These are phyloP conservation scores for Myriosclerotinia duriaeana DNA, from an alignment of 2,329 filamentous ascomycete species.

Conservation along the genomic window DNA sequence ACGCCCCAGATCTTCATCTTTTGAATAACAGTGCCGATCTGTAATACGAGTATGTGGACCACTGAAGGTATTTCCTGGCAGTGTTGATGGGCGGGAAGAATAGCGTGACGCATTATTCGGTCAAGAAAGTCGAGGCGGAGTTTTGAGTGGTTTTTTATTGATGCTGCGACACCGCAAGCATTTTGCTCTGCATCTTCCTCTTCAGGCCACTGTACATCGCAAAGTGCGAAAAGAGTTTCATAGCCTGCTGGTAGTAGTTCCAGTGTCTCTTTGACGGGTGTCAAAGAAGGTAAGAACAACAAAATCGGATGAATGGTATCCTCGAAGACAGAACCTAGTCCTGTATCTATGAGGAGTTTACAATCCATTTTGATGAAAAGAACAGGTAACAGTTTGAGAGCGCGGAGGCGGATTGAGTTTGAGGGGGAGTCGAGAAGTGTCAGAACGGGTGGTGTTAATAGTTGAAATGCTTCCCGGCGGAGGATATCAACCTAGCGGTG, in stretches of 20 bases:
- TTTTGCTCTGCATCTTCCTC: constrained; percentile 17
- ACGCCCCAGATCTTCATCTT: constrained; percentile 61
- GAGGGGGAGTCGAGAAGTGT: constrained; percentile 64
- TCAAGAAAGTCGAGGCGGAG: constrained; percentile 49
- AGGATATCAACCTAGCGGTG: not conserved
- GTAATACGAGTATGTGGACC: constrained; percentile 54
- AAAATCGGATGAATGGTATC: constrained; percentile 70
- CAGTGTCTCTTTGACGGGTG: constrained; percentile 68
- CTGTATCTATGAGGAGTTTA: constrained; percentile 57
- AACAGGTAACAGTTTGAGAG: constrained; percentile 52
- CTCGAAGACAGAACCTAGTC: constrained; percentile 66
- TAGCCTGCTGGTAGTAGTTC: constrained; percentile 65
- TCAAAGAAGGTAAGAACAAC: constrained; percentile 74
- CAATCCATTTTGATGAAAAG: constrained; percentile 58
- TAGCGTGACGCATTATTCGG: constrained; percentile 55
- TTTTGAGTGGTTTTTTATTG: not conserved
- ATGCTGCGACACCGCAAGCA: constrained; percentile 22
- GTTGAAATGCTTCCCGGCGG: constrained; percentile 58
- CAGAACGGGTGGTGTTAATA: constrained; percentile 68
- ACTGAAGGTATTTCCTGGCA: constrained; percentile 58
- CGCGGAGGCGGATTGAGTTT: constrained; percentile 50
- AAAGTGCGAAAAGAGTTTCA: constrained; percentile 61
- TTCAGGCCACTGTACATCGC: constrained; percentile 34
- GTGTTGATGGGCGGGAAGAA: constrained; percentile 57
- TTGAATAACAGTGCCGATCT: constrained; percentile 51